Conservation (phyloP, 2,329 filamentous ascomycete genomes). For the Xylariaceae sp. region DNA sequence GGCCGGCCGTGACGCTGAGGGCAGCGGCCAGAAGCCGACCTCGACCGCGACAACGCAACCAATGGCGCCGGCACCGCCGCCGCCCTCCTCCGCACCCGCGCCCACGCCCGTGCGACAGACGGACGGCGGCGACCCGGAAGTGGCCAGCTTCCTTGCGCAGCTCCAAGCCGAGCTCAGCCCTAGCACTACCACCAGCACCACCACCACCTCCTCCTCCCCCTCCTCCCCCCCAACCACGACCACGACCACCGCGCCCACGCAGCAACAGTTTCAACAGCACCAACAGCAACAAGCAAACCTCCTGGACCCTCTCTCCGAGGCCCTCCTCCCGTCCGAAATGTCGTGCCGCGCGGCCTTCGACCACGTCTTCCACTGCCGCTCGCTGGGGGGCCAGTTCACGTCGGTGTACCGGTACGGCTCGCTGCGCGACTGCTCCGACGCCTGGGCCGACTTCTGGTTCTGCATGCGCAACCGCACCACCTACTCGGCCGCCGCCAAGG, state of each 20-base stretch:
- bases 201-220: constrained; percentile 6
- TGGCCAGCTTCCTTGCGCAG: constrained; percentile 45
- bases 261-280: constrained; percentile 1
- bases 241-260: constrained; percentile 4
- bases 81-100: constrained; percentile 11
- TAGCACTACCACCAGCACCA: constrained; percentile 2
- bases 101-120: too few relatives aligned
- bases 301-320: constrained; percentile 50
- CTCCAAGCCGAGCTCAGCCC: constrained; percentile 19
- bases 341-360: constrained; percentile 89
- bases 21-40: constrained; percentile 8
- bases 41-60: constrained; percentile 13
- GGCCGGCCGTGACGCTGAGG: constrained; percentile 15
- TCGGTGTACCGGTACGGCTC: constrained; percentile 82
- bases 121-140: constrained; percentile 44
- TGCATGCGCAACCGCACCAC: constrained; percentile 79
- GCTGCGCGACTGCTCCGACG: constrained; percentile 68
- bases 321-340: constrained; percentile 72
- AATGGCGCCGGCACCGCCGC: constrained; percentile 4
- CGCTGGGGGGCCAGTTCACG: constrained; percentile 83
- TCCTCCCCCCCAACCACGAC: constrained; percentile 13
- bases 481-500: constrained; percentile 51
- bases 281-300: constrained; percentile 5
- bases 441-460: constrained; percentile 95
- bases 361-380: constrained; percentile 88